These are phyloP conservation scores for Volvariella surrecta DNA, from an alignment of 1,284 basidiomycete genomes.

Conservation along the genomic window DNA sequence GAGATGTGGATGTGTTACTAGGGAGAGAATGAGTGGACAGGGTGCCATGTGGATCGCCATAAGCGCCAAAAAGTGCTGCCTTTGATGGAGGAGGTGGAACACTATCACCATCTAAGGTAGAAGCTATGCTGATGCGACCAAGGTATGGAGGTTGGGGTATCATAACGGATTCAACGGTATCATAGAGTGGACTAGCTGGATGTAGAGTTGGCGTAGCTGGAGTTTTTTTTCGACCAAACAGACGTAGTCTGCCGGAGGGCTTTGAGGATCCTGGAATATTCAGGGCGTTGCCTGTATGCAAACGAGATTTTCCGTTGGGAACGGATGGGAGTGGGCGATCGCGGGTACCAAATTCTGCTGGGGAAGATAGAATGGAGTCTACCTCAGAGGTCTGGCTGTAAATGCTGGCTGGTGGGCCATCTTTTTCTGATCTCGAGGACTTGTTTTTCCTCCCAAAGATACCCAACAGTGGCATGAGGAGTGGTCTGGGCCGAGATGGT, in stretches of 20 bases:
- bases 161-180: conserved; percentile 6
- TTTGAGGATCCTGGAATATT: conserved; percentile 13
- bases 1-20: conserved; percentile 17
- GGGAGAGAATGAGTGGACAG: conserved; percentile 58
- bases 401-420: conserved; percentile 13
- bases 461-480: conserved; percentile 24
- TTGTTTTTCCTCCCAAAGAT: conserved; percentile 28
- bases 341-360: conserved; percentile 30
- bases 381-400: conserved; percentile 15
- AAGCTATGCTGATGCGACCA: conserved; percentile 19
- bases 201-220: conserved; percentile 11
- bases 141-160: conserved; percentile 16
- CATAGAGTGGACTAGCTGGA: conserved; percentile 11
- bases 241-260: conserved; percentile 28
- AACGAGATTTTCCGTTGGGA: conserved; percentile 23
- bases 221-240: conserved; percentile 31
- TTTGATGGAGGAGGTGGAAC: conserved; percentile 42
- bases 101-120: conserved; percentile 22
- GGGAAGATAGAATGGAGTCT: conserved; percentile 26
- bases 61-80: conserved; percentile 45
- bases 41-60: conserved; percentile 35
- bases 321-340: conserved; percentile 27
- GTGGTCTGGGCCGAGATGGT: background rate
- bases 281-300: conserved; percentile 17
- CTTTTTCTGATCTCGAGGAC: conserved; percentile 14